Conservation (phyloP, 805 yeast species). For the Lachancea waltii region DNA sequence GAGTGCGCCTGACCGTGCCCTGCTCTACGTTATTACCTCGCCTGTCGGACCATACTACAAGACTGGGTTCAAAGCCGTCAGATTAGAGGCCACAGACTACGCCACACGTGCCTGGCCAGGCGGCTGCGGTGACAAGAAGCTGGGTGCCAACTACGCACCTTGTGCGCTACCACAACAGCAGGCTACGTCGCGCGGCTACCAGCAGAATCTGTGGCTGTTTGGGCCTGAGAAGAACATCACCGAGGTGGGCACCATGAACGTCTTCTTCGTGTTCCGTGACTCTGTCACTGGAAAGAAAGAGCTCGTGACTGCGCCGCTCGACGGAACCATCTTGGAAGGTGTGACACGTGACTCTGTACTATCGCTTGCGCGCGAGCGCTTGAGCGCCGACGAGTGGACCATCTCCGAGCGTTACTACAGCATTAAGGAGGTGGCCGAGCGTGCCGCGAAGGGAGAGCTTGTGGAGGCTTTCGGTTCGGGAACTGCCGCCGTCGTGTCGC, state of each 20-base stretch:
- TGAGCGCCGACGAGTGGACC: constrained; percentile 72
- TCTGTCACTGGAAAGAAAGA: constrained; percentile 77
- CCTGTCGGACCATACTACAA: constrained; percentile 97
- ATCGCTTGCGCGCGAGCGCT: constrained; percentile 65
- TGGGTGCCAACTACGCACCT: constrained; percentile 98
- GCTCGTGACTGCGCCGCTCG: constrained; percentile 91
- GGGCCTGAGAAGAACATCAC: constrained; percentile 84
- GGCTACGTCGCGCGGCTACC: constrained; percentile 88
- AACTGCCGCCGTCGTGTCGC: constrained; percentile 95
- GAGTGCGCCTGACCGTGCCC: constrained; percentile 70
- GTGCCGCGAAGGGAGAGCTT: constrained; percentile 72
- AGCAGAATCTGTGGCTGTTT: constrained; percentile 94
- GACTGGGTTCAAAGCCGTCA: constrained; percentile 93
- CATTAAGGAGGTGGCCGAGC: constrained; percentile 72
- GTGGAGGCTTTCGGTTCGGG: constrained; percentile 96
- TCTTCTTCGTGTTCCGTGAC: constrained; percentile 77
- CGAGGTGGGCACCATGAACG: constrained; percentile 98
- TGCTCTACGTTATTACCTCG: constrained; percentile 79
- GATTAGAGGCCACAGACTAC: constrained; percentile 88
- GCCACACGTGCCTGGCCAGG: constrained; percentile 99
- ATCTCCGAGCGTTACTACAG: constrained; percentile 78
- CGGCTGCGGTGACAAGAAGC: constrained; percentile 92
- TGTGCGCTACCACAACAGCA: constrained; percentile 84
- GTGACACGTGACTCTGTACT: constrained; percentile 90
- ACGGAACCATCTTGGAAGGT: constrained; percentile 96